These are phyloP conservation scores for Carex parvula DNA, from an alignment of 176 grass and related monocot species.

Conservation along the genomic window DNA sequence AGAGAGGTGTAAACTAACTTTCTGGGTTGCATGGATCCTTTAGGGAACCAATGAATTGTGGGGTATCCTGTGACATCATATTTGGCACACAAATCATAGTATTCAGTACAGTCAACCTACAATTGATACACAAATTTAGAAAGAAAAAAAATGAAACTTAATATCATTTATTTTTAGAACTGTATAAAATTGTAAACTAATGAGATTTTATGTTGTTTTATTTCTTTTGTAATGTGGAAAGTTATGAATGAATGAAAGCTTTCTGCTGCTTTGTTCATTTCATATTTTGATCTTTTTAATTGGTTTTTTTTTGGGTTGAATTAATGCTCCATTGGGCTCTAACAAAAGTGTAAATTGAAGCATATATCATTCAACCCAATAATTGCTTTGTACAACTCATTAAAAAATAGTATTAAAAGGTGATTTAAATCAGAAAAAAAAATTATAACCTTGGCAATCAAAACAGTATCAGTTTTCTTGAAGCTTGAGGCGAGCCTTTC, in stretches of 20 bases:
- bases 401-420: not conserved
- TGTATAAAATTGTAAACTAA: not conserved
- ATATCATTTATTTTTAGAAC: not conserved
- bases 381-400: not conserved
- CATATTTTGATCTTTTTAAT: not conserved
- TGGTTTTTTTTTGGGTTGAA: not conserved
- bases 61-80: slow-evolving; percentile 92
- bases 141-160: not conserved
- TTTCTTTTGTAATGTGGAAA: not conserved
- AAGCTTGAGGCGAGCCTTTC: slow-evolving; percentile 75
- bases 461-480: slow-evolving; percentile 78
- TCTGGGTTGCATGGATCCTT: slow-evolving; percentile 80
- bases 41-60: slow-evolving; percentile 90
- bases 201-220: not conserved
- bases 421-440: not conserved
- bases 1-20: slow-evolving; percentile 50
- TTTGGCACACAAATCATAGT: slow-evolving; percentile 79
- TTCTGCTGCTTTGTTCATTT: not conserved
- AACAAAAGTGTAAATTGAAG: not conserved
- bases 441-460: slow-evolving; percentile 82
- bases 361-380: too few species aligned
- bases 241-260: not conserved
- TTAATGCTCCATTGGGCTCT: not conserved
- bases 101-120: slow-evolving; percentile 86
- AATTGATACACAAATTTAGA: slow-evolving; percentile 14